Evolutionary conservation across 371 early-diverging fungal genomes (phyloP).

Genomic region (Mortierella sp.): DNA sequence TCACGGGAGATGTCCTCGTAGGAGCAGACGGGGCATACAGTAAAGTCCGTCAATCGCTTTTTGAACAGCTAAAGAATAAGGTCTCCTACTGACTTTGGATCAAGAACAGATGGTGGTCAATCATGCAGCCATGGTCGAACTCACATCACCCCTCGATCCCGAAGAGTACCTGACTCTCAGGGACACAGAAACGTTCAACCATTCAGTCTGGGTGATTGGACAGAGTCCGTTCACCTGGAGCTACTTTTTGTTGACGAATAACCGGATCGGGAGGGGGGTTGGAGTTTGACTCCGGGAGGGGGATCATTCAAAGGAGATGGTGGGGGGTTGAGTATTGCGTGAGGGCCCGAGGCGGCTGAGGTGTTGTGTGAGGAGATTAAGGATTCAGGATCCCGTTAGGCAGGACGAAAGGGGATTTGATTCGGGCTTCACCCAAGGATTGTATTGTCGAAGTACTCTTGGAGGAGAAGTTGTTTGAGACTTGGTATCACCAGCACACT

Average conservation of each 20-base stretch:
- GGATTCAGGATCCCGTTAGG: slow-evolving; percentile 18
- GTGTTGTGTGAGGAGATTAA: background rate
- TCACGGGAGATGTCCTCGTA: background rate
- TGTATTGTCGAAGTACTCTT: slow-evolving; percentile 21
- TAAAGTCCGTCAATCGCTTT: background rate
- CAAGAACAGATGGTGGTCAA: background rate
- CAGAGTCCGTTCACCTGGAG: background rate
- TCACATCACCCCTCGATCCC: slow-evolving; percentile 17
- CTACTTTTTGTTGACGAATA: background rate
- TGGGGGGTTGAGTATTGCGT: background rate
- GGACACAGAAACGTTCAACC: background rate
- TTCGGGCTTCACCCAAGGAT: slow-evolving; percentile 13
- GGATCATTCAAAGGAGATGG: background rate
- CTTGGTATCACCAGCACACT: slow-evolving; percentile 23
- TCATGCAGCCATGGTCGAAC: background rate
- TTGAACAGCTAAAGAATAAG: background rate
- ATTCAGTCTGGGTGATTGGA: slow-evolving; percentile 8
- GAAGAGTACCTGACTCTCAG: slow-evolving; percentile 10
- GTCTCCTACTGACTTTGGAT: background rate
- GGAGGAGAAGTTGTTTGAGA: slow-evolving; percentile 37
- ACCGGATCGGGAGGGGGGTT: background rate
- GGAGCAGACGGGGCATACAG: background rate
- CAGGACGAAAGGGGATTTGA: slow-evolving; percentile 27
- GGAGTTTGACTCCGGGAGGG: background rate
- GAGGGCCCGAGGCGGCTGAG: background rate